phyloP scores from a whole-genome alignment of 2,329 filamentous ascomycete species.

The Talaromyces pinophilus region DNA sequence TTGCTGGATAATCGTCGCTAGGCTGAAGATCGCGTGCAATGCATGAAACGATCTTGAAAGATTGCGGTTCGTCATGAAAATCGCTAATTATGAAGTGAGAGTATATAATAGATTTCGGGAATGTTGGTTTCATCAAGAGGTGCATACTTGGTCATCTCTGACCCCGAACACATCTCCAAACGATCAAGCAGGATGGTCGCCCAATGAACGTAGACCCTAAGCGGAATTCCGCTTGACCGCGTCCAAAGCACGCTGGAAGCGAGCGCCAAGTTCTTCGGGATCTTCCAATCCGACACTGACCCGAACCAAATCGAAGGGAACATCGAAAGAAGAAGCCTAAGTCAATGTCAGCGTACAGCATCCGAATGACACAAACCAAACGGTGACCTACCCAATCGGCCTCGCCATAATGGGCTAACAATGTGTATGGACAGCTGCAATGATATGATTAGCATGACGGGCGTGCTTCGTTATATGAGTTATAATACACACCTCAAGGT shows the following conservation, averaged over 20 bases:
- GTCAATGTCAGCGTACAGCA: background rate
- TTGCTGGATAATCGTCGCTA: too few species aligned
- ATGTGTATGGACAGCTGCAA: constrained; percentile 77
- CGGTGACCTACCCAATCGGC: constrained; percentile 72
- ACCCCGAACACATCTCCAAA: too few species aligned
- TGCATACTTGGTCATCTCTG: too few species aligned
- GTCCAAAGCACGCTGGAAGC: constrained; percentile 69
- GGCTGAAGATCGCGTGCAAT: background rate
- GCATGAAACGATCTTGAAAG: background rate
- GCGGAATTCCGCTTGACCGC: constrained; percentile 45
- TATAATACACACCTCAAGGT: constrained; percentile 62
- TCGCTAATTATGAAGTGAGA: background rate
- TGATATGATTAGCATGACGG: constrained; percentile 7
- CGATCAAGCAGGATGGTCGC: too few species aligned
- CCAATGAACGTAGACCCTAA: background rate
- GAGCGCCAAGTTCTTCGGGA: constrained; percentile 61
- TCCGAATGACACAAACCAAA: background rate
- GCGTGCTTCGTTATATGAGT: background rate
- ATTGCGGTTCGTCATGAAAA: background rate
- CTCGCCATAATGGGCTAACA: constrained; percentile 89
- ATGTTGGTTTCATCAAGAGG: too few species aligned
- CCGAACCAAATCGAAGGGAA: constrained; percentile 76
- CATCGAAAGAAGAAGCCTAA: constrained; percentile 71
- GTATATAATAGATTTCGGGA: background rate
- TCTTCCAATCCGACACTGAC: constrained; percentile 91